phyloP scores from a whole-genome alignment of 768 basidiomycete genomes.

The Amanita exitialis region DNA sequence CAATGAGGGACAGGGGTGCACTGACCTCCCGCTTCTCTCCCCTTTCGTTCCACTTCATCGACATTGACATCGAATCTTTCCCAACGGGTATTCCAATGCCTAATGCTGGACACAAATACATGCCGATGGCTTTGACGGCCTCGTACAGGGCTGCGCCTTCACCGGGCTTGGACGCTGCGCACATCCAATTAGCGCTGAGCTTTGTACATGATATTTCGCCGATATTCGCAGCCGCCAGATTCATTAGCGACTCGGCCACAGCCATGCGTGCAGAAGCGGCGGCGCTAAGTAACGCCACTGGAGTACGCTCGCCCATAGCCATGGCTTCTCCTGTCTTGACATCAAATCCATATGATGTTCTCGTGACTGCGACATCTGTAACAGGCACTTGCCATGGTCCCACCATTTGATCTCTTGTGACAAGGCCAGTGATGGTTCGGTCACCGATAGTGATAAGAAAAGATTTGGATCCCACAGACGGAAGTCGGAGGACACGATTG shows the following conservation, averaged over 20 bases:
- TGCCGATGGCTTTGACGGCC: conserved; percentile 82
- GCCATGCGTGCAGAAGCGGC: conserved; percentile 95
- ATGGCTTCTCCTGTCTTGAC: conserved; percentile 85
- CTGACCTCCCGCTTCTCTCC: conserved; percentile 71
- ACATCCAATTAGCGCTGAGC: conserved; percentile 99
- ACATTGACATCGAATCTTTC: conserved; percentile 99
- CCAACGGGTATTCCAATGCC: conserved; percentile 97
- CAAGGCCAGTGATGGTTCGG: conserved; percentile 86
- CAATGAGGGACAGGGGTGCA: conserved; percentile 84
- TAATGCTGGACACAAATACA: conserved; percentile 88
- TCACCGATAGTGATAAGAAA: conserved; percentile 99
- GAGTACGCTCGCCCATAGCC: conserved; percentile 97
- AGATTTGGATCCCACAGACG: conserved; percentile 89
- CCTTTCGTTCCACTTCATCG: conserved; percentile 79
- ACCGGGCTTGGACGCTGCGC: conserved; percentile 79
- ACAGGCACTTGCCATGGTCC: conserved; percentile 98
- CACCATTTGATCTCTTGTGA: conserved; percentile 97
- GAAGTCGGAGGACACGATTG: conserved; percentile 79
- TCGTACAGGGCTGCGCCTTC: conserved; percentile 88
- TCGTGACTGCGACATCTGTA: conserved; percentile 93
- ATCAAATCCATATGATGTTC: conserved; percentile 90
- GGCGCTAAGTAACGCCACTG: conserved; percentile 77
- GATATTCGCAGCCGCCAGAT: conserved; percentile 75
- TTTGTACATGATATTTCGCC: conserved; percentile 68
- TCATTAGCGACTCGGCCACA: conserved; percentile 88